Conservation (phyloP, 2,329 filamentous ascomycete genomes). For the Lachnellula willkommii region DNA sequence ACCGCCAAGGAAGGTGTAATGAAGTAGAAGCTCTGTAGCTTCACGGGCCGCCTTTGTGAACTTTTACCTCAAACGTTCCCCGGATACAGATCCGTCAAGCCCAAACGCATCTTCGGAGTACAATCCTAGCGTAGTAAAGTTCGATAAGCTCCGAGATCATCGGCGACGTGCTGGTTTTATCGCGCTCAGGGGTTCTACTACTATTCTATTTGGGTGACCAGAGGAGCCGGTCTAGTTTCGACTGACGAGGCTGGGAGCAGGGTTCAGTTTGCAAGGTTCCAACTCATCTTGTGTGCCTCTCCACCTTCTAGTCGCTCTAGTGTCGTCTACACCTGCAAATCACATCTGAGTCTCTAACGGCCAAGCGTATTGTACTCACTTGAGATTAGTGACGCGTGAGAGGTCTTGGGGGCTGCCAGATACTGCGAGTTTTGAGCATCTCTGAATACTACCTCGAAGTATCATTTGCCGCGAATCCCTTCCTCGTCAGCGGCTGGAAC, state of each 20-base stretch:
- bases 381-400: slow-evolving; percentile 3
- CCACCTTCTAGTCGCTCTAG: slow-evolving; percentile 5
- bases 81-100: not conserved
- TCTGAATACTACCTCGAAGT: not conserved
- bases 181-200: not conserved
- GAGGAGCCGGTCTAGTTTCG: not conserved
- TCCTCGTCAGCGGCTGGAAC: not conserved
- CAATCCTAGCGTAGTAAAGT: slow-evolving; percentile 1
- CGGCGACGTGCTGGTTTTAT: not conserved
- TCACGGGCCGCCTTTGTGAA: not conserved
- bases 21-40: not conserved
- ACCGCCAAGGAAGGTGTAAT: not conserved
- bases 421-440: not conserved
- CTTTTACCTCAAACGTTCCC: not conserved
- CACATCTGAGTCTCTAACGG: slow-evolving; percentile 3
- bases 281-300: slow-evolving; percentile 4
- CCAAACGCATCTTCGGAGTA: slow-evolving; percentile 1
- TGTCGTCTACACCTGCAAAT: slow-evolving; percentile 10
- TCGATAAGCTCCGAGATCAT: slow-evolving; percentile 11
- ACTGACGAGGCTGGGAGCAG: slow-evolving; percentile 2
- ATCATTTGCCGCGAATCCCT: not conserved
- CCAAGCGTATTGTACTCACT: slow-evolving; percentile 6
- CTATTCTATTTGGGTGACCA: not conserved
- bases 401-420: slow-evolving; percentile 1
- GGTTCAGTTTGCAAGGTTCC: slow-evolving; percentile 4